Evolutionary conservation across 257 asterid species (phyloP), one percentile per base, ranked within the genome.

Genomic region (Thymus quinquecostatus): DNA sequence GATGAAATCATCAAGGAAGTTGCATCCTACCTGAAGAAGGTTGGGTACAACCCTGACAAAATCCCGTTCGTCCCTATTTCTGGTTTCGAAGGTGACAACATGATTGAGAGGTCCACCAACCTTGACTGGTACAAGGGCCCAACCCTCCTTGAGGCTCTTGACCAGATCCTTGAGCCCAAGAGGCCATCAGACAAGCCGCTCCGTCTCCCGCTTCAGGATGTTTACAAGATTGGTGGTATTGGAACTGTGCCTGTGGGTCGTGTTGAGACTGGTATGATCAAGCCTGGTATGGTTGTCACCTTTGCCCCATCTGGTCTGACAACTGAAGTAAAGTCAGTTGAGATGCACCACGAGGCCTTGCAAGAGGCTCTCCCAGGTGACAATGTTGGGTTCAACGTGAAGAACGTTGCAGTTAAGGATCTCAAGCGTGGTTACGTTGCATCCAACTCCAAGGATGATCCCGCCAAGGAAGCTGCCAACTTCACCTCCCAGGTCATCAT

Each of bases 151-250:
- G 87, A 85, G 11, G 89, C 89, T 2, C 87, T 85, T 2, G 89
- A 85, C 82, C 10, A 8, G 72, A 85, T 89, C 50, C 2, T 8
- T 0, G 95, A 89, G 80, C 96, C 96, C 72, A 89, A 87, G 89
- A 87, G 96, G 81, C 96, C 96, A 36, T 68, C 92, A 14, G 96
- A 89, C 82, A 85, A 85, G 79, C 89, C 89, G 77, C 84, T 89
- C 13, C 88, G 96, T 71, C 96, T 89, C 67, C 96, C 96, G 62
- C 95, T 89, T 75, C 96, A 89, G 86, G 96, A 89, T 6, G 95
- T 89, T 1, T 89, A 89, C 89, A 89, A 89, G 88, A 89, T 89
- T 44, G 96, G 96, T 29, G 96, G 96, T 33, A 89, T 89, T 83
- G 96, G 96, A 77, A 36, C 66, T 8, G 90, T 85, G 0, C 90